Percentiles rank a stretch among this genome's conserved stretches.
Conservation (phyloP, 495 filamentous ascomycete genomes). For the Aspergillus hancockii region DNA sequence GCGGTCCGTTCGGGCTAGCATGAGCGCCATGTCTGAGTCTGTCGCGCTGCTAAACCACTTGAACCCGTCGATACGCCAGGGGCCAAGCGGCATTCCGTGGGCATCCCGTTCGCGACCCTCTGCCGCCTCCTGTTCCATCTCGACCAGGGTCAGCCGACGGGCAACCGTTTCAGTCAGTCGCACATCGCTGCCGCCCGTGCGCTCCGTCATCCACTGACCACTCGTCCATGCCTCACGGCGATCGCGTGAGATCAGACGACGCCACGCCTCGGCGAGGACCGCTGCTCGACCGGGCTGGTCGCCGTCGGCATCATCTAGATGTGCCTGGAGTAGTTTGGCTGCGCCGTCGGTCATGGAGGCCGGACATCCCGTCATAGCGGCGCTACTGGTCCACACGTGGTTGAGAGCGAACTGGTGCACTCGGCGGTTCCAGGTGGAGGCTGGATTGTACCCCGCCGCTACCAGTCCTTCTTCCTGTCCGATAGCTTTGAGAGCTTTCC, state of each 20-base stretch:
- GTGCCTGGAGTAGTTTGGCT: slow-evolving; percentile 24
- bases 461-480: too few species aligned
- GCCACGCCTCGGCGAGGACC: slow-evolving; percentile 30
- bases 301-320: too few species aligned
- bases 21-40: slow-evolving; percentile 67
- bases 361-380: too few species aligned
- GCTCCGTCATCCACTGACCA: slow-evolving; percentile 86
- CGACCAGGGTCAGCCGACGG: slow-evolving; percentile 4
- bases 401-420: too few species aligned
- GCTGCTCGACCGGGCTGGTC: slow-evolving; percentile 56
- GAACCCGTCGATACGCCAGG: slow-evolving; percentile 59
- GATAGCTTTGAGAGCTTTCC: too few species aligned
- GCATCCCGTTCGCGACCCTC: too few species aligned
- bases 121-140: slow-evolving; percentile 18
- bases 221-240: slow-evolving; percentile 65
- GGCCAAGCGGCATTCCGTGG: slow-evolving; percentile 20
- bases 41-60: slow-evolving; percentile 78
- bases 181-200: slow-evolving; percentile 73
- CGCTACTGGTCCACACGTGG: too few species aligned
- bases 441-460: too few species aligned
- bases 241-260: slow-evolving; percentile 50
- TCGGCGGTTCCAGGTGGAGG: too few species aligned
- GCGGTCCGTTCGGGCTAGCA: slow-evolving; percentile 63
- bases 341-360: slow-evolving; percentile 66
- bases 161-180: slow-evolving; percentile 62